Conservation (phyloP, 2,329 filamentous ascomycete genomes). For the Botrytis paeoniae region DNA sequence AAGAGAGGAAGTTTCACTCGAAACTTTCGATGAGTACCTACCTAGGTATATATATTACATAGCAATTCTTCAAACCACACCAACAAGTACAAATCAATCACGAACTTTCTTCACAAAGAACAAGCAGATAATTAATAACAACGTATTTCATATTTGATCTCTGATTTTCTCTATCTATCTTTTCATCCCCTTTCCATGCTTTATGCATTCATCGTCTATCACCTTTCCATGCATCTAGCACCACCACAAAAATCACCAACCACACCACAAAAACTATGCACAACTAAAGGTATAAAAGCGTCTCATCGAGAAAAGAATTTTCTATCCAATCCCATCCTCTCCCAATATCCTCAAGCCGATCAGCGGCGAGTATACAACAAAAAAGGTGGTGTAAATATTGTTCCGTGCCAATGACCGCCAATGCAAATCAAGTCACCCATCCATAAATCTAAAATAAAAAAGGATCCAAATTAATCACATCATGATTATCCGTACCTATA, state of each 20-base stretch:
- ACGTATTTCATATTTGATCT: background rate
- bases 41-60: background rate
- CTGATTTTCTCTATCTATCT: background rate
- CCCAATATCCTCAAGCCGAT: slow-evolving; percentile 16
- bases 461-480: background rate
- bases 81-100: background rate
- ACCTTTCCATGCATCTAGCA: background rate
- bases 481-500: background rate
- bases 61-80: background rate
- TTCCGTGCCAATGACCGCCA: background rate
- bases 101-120: background rate
- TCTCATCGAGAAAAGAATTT: background rate
- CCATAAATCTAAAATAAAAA: slow-evolving; percentile 1
- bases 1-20: background rate
- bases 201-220: background rate
- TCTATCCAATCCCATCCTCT: background rate
- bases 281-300: background rate
- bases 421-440: background rate
- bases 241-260: background rate
- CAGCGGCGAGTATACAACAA: slow-evolving; percentile 18
- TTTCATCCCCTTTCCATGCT: background rate
- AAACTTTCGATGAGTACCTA: background rate
- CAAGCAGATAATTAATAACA: background rate
- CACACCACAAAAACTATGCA: background rate
- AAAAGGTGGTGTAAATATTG: background rate